Evolutionary conservation across 83 land plant species (phyloP), one percentile per base, ranked within the genome.

Genomic region (Diphasiastrum complanatum): DNA sequence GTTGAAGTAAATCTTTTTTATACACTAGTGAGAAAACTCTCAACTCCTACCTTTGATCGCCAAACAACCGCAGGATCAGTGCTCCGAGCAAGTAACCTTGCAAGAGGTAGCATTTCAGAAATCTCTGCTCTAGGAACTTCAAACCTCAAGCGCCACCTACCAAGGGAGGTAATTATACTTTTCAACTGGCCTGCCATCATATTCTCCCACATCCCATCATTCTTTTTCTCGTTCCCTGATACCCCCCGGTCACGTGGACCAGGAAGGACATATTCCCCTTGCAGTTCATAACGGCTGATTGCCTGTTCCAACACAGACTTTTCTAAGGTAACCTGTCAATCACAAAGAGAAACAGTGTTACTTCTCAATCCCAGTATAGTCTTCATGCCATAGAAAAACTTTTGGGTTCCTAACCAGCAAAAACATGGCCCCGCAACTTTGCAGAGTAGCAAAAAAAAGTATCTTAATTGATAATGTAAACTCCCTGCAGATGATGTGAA

Each of bases 201-300:
- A 57, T 63, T 85, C 51, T 81, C 73, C 35, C 81, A 66, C 60
- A 84, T 61, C 32, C 89, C 69, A 29, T 70, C 80, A 45, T 69
- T 77, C 37, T 60, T 62, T 36, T 67, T 74, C 28, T 79, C 83
- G 61, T 79, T 80, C 2, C 73, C 75, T 61, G 63, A 31, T 58
- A 75, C 63, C 27, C 54, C 65, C 18, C 84, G 76, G 40, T 86
- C 96, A 22, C 96, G 75, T 40, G 81, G 78, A 14, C 99, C 97
- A 73, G 95, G 99, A 29, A 95, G 63, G 5, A 95, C 99, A 79
- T 95, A 95, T 67, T 95, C 99, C 41, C 97, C 99, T 66, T 89
- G 99, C 61, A 95, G 78, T 69, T 90, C 99, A 79, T 95, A 95
- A 14, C 68, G 57, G 76, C 99, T 95, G 46, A 52, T 68, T 19